Conservation (phyloP, 768 basidiomycete genomes). For the Gloeopeniophorella convolvens region DNA sequence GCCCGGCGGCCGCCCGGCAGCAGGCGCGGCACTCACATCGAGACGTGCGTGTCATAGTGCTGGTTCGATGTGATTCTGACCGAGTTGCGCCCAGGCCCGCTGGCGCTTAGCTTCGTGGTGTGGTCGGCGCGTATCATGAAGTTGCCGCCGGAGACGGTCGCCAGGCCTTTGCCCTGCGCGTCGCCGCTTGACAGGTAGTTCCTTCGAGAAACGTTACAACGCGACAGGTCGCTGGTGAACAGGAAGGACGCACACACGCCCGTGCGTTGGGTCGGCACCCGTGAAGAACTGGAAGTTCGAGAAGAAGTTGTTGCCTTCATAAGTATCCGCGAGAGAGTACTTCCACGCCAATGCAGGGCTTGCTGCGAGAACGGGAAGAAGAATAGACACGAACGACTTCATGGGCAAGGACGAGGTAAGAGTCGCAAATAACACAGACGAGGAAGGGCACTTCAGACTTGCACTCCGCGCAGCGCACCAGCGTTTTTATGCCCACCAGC, state of each 20-base stretch:
- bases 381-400: not conserved
- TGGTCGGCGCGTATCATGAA: constrained; percentile 9
- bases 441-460: not conserved
- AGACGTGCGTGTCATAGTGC: constrained; percentile 20
- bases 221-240: not conserved
- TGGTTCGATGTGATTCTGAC: constrained; percentile 13
- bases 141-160: constrained; percentile 7
- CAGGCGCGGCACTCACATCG: constrained; percentile 35
- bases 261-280: constrained; percentile 12
- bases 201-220: not conserved
- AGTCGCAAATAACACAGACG: not conserved
- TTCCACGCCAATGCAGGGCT: not conserved
- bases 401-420: not conserved
- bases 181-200: constrained; percentile 8
- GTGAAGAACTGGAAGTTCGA: constrained; percentile 14
- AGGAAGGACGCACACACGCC: constrained; percentile 11
- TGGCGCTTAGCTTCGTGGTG: constrained; percentile 2
- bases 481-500: not conserved
- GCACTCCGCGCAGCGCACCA: not conserved
- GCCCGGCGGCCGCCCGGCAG: not conserved
- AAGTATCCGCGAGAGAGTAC: constrained; percentile 9
- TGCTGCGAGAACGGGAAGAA: not conserved
- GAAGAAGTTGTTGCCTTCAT: constrained; percentile 10
- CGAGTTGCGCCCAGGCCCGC: constrained; percentile 16
- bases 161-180: constrained; percentile 3